These are phyloP conservation scores for Yamadazyma philogaea DNA, from an alignment of 805 yeast genomes.

Conservation along the genomic window DNA sequence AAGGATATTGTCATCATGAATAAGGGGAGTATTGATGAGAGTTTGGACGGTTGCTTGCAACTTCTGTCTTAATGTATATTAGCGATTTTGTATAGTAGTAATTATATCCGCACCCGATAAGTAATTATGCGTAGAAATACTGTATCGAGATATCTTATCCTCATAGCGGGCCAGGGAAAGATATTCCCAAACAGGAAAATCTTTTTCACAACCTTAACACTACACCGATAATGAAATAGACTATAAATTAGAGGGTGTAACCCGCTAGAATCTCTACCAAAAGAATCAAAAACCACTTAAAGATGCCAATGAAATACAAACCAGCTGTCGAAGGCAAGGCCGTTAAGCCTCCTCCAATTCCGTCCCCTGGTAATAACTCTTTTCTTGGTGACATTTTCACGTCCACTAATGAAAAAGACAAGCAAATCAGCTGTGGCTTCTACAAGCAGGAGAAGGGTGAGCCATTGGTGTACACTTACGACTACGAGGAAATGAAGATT, in stretches of 20 bases:
- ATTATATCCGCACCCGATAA: not conserved
- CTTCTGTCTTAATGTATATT: slow-evolving; percentile 12
- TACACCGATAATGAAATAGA: not conserved
- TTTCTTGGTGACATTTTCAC: slow-evolving; percentile 66
- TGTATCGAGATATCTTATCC: not conserved
- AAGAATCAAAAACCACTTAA: slow-evolving; percentile 11
- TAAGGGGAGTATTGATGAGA: slow-evolving; percentile 63
- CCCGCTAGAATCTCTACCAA: not conserved
- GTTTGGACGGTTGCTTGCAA: slow-evolving; percentile 60
- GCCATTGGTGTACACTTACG: slow-evolving; percentile 63
- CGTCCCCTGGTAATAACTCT: slow-evolving; percentile 65
- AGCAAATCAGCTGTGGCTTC: slow-evolving; percentile 65
- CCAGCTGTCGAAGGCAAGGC: slow-evolving; percentile 52
- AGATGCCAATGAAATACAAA: slow-evolving; percentile 55
- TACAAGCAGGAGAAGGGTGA: slow-evolving; percentile 67
- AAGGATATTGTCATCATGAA: slow-evolving; percentile 68
- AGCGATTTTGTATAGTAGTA: not conserved
- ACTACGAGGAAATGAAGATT: slow-evolving; percentile 65
- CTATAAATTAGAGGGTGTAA: not conserved
- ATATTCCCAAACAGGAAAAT: slow-evolving; percentile 9
- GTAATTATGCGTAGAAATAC: not conserved
- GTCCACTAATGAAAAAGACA: slow-evolving; percentile 56
- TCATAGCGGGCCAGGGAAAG: slow-evolving; percentile 1
- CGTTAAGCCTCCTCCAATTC: slow-evolving; percentile 55
- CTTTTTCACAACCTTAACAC: slow-evolving; percentile 1